These are phyloP conservation scores for Alnus rubra DNA, from an alignment of 306 rosid genomes.

Conservation along the genomic window DNA sequence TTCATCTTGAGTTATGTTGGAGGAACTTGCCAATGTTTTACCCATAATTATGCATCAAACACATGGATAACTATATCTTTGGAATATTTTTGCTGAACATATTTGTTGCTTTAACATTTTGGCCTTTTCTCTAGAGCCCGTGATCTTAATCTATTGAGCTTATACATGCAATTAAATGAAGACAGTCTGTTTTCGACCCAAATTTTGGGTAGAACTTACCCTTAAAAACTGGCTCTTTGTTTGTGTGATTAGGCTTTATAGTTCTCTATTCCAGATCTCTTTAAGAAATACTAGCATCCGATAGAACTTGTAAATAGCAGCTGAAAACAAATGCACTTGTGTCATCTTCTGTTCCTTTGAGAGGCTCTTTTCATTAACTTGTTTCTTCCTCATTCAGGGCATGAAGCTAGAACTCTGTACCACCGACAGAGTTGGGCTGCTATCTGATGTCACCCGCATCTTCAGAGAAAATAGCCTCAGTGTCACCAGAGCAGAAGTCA, in stretches of 20 bases:
- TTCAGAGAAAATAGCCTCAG: conserved; percentile 95
- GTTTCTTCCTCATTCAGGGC: conserved; percentile 54
- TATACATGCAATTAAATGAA: not conserved
- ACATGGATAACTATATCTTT: not conserved
- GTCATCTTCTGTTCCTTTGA: conserved; percentile 17
- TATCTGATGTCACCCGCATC: conserved; percentile 88
- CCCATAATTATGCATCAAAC: not conserved
- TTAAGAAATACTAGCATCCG: not conserved
- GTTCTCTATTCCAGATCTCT: conserved; percentile 5
- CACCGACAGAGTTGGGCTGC: conserved; percentile 87
- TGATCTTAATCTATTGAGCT: not conserved
- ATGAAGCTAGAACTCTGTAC: conserved; percentile 96
- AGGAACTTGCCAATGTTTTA: not conserved
- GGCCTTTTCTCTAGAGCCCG: no score
- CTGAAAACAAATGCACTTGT: conserved; percentile 25
- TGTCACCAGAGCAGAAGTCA: conserved; percentile 90
- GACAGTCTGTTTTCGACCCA: not conserved
- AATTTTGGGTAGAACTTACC: no score
- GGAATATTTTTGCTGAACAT: not conserved
- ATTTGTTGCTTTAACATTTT: not conserved
- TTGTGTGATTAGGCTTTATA: no score
- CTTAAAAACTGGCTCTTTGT: no score
- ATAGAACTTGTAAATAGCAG: not conserved
- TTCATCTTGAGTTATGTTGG: conserved; percentile 13
- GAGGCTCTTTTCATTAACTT: conserved; percentile 19